Percentiles rank a stretch among this genome's conserved stretches.
These are phyloP conservation scores for Skeletonema costatum DNA, from an alignment of 108 stramenopile species.

Conservation along the genomic window DNA sequence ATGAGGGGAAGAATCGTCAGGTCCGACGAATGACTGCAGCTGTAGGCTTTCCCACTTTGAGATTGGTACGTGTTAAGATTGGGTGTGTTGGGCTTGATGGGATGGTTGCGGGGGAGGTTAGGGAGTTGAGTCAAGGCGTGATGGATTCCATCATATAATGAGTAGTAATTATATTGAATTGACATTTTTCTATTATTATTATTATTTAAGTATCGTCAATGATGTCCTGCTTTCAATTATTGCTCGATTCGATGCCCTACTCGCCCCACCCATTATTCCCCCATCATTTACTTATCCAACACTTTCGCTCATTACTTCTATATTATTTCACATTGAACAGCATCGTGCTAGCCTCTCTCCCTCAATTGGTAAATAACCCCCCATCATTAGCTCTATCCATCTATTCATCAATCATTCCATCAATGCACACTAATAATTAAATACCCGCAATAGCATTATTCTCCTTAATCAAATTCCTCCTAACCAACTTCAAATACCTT, in stretches of 20 bases:
- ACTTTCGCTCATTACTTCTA: too few species aligned
- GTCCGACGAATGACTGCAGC: slow-evolving; percentile 62
- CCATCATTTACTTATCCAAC: too few species aligned
- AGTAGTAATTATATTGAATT: too few species aligned
- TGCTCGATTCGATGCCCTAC: too few species aligned
- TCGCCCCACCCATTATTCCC: too few species aligned
- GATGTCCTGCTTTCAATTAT: too few species aligned
- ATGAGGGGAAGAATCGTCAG: slow-evolving; percentile 73
- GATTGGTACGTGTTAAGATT: slow-evolving; percentile 27
- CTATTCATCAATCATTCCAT: not conserved
- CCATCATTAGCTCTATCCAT: not conserved
- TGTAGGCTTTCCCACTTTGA: slow-evolving; percentile 25
- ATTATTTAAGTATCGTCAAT: too few species aligned
- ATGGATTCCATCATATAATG: not conserved
- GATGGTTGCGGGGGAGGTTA: slow-evolving; percentile 24
- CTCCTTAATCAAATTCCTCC: slow-evolving; percentile 59
- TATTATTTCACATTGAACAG: too few species aligned
- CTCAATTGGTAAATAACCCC: not conserved
- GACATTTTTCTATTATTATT: too few species aligned
- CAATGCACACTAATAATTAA: not conserved
- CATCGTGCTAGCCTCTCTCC: too few species aligned
- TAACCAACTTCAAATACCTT: slow-evolving; percentile 66
- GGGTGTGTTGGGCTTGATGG: slow-evolving; percentile 29
- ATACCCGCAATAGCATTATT: slow-evolving; percentile 36
- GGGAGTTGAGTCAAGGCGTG: slow-evolving; percentile 8